Evolutionary conservation across 2,329 filamentous ascomycete genomes (phyloP), one percentile per base, ranked within the genome.

Genomic region (Fusarium sp.): DNA sequence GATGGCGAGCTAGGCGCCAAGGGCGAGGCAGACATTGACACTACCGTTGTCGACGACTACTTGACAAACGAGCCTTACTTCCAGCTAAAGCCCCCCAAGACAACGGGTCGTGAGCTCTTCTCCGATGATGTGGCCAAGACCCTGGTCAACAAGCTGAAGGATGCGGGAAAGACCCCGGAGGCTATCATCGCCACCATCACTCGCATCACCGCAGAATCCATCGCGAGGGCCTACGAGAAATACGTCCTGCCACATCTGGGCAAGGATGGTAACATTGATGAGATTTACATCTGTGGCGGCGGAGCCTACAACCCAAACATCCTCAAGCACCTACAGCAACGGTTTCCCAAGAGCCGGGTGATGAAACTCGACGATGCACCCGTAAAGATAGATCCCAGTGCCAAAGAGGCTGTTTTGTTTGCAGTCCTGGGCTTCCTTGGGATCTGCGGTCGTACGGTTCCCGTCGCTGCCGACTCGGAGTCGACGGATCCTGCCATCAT

Each of bases 251-350:
- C 64, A n/a, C 36, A 69, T 4, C 18, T 60, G 1, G 31, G 27
- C 20, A 16, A 20, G 6, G 34, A 16, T 11, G 50, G 25, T 2
- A 56, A 42, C 10, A 65, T 79, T 10, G 78, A 76, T 42, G 86
- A 89, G 76, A 82, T 89, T 38, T 89, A 86, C 77, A 85, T 89
- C 81, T 88, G 86, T 70, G 87, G 87, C 8, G 85, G 85, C 4
- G 85, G 85, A 14, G 86, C 86, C 0, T 81, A 83, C 63, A 88
- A 89, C 69, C 83, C 84, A 1, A 88, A 88, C 67, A 89, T 89
- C 68, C 80, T 72, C n/a, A 75, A 81, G 4, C 86, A 83, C 70
- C 83, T 89, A 65, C 82, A 86, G 72, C 70, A 75, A 64, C 76
- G 80, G 65, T 85, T 82, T 67, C 85, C 82, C 16, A 76, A 79